Evolutionary conservation across 148 eudicot species (phyloP), one percentile per base, ranked within the genome.

Genomic region (Fallopia convolvulus): DNA sequence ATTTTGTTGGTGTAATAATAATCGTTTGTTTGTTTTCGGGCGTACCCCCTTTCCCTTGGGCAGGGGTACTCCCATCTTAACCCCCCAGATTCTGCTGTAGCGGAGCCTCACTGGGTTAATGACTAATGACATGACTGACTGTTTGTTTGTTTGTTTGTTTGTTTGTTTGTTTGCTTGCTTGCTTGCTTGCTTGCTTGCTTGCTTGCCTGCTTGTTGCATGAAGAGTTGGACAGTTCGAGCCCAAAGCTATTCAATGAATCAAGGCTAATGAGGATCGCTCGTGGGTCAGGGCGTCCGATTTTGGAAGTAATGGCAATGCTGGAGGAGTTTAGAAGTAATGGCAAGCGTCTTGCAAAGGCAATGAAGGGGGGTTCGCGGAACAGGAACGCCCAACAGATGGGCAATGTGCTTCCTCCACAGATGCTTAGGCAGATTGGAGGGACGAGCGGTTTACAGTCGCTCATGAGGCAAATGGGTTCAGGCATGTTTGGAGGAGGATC

Each of bases 381-480:
- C 79, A 86, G 91, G 89, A 95, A 95, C 76, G 96, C 96, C 26
- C 97, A 95, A 73, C 90, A 89, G 39, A 94, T 94, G 96, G 82
- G 90, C 82, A 92, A 90, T 84, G 88, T 88, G 42, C 96, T 94
- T 79, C 97, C 93, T 2, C 91, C 96, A 0, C 91, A 88, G 85
- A 92, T 94, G 92, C 72, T 94, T 77, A 88, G 87, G 85, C 99
- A 92, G 81, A 90, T 94, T 23, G 97, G 99, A 10, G 97, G 99
- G 33, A 88, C 88, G 94, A 96, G 92, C 52, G 96, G 92, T 74
- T 80, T 90, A 47, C 97, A 92, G 72, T 89, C 75, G 81, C 82
- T 95, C 83, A 89, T 92, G 96, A 95, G 91, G 77, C 99, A 95
- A 83, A 89, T 92, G 96, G 94, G 97, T 77, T 84, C 88, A 93